Percentiles rank a stretch among this genome's conserved stretches.
Evolutionary conservation across 768 basidiomycete species (phyloP).

Genomic region (Daedaleopsis sinensis): DNA sequence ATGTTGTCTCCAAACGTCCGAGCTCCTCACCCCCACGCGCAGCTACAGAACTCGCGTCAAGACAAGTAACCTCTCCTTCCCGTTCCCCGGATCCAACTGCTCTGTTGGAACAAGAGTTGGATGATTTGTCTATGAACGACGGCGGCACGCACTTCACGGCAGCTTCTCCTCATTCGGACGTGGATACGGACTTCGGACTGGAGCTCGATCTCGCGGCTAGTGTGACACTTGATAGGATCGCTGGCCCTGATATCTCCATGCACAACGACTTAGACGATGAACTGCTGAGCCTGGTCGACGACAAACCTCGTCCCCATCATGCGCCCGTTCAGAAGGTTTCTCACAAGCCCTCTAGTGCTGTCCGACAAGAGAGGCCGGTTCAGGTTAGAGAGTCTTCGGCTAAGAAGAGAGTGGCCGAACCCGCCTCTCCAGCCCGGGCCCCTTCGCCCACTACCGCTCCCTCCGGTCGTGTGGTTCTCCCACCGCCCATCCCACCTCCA

Average conservation of each 20-base stretch:
- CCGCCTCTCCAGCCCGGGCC: constrained; percentile 16
- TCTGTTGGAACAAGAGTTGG: constrained; percentile 23
- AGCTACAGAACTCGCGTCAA: not conserved
- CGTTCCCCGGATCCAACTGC: constrained; percentile 25
- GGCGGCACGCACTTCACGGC: not conserved
- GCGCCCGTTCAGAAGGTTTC: not conserved
- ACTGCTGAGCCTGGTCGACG: constrained; percentile 70
- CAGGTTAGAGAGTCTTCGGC: not conserved
- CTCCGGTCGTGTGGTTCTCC: constrained; percentile 59
- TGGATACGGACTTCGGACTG: constrained; percentile 23
- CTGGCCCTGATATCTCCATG: constrained; percentile 39
- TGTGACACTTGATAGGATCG: constrained; percentile 8
- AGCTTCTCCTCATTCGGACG: not conserved
- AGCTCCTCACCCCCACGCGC: not conserved
- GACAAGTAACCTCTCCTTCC: constrained; percentile 6
- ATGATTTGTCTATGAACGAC: constrained; percentile 1
- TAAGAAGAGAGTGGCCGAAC: constrained; percentile 8
- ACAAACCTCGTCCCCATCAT: constrained; percentile 31
- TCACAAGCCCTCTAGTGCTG: not conserved
- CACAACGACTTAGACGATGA: constrained; percentile 67
- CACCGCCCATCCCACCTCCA: constrained; percentile 42
- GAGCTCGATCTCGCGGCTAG: constrained; percentile 41
- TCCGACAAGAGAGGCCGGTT: not conserved
- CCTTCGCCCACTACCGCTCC: constrained; percentile 16
- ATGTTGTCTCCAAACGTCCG: not conserved